Conservation (phyloP, 1,284 basidiomycete species). For the Meira miltonrushii region DNA sequence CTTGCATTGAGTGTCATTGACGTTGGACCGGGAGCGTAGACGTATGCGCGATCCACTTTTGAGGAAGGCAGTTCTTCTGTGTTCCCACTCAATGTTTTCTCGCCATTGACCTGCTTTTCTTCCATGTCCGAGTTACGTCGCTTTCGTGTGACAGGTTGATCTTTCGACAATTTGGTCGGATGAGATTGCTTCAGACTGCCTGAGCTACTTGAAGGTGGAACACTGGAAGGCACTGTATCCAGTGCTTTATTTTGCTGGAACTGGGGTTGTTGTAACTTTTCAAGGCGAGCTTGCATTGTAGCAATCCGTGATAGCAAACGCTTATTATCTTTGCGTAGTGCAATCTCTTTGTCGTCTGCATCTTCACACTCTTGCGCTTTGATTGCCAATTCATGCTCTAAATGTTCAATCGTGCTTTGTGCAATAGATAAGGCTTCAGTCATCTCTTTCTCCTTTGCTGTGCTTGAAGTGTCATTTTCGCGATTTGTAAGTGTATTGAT, state of each 20-base stretch:
- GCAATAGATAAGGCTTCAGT: not conserved
- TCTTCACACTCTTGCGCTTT: slow-evolving; percentile 44
- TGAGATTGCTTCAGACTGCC: no score
- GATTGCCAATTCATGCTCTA: slow-evolving; percentile 31
- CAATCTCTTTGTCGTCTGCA: slow-evolving; percentile 31
- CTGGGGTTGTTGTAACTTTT: slow-evolving; percentile 16
- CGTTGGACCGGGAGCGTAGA: no score
- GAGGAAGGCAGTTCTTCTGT: no score
- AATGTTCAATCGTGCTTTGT: slow-evolving; percentile 15
- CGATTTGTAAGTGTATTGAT: not conserved
- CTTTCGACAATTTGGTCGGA: not conserved
- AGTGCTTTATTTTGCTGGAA: not conserved
- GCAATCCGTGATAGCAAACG: slow-evolving; percentile 22
- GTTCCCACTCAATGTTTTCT: no score
- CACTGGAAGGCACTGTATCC: not conserved
- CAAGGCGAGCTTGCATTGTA: slow-evolving; percentile 17
- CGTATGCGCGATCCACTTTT: no score
- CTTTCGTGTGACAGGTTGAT: slow-evolving; percentile 1
- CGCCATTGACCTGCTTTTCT: not conserved
- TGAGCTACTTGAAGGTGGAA: not conserved
- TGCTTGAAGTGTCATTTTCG: not conserved
- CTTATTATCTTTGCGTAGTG: slow-evolving; percentile 36
- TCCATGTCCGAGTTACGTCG: not conserved
- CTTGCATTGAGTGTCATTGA: no score
- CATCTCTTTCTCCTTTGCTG: not conserved